Evolutionary conservation across 2,329 filamentous ascomycete genomes (phyloP).

Genomic region (Diaporthe nobilis): DNA sequence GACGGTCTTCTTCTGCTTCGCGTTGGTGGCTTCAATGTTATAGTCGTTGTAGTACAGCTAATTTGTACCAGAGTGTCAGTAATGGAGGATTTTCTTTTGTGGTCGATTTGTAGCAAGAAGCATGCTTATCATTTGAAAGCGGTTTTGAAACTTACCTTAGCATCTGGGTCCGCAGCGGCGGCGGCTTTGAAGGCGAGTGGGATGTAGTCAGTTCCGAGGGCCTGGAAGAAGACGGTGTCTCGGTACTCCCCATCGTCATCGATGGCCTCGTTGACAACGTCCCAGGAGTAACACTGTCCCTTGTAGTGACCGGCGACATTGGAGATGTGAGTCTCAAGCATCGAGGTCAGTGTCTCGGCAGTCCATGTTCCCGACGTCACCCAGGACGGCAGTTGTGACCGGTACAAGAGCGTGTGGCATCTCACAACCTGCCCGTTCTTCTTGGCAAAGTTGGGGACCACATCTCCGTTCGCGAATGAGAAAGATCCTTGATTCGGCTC

Average conservation of each 20-base stretch:
- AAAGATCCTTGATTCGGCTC: conserved; percentile 71
- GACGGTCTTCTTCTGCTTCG: conserved; percentile 61
- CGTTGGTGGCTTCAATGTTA: conserved; percentile 68
- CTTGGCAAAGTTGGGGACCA: conserved; percentile 62
- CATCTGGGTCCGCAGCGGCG: conserved; percentile 65
- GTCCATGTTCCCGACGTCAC: conserved; percentile 65
- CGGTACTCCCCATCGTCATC: conserved; percentile 70
- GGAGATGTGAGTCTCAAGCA: conserved; percentile 71
- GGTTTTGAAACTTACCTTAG: background rate
- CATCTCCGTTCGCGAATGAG: conserved; percentile 70
- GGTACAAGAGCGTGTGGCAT: conserved; percentile 73
- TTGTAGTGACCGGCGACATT: conserved; percentile 68
- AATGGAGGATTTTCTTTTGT: background rate
- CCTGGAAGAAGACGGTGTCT: conserved; percentile 65
- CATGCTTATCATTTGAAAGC: background rate
- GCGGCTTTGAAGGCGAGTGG: conserved; percentile 70
- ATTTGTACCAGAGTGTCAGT: conserved; percentile 42
- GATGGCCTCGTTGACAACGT: conserved; percentile 75
- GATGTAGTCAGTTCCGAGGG: conserved; percentile 71
- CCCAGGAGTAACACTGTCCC: conserved; percentile 74
- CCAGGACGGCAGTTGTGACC: conserved; percentile 67
- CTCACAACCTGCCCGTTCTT: conserved; percentile 66
- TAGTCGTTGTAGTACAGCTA: conserved; percentile 67
- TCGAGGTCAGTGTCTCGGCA: conserved; percentile 65
- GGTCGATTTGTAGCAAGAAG: background rate